phyloP scores from a whole-genome alignment of 805 yeast species.

The Candida gorgasii region DNA sequence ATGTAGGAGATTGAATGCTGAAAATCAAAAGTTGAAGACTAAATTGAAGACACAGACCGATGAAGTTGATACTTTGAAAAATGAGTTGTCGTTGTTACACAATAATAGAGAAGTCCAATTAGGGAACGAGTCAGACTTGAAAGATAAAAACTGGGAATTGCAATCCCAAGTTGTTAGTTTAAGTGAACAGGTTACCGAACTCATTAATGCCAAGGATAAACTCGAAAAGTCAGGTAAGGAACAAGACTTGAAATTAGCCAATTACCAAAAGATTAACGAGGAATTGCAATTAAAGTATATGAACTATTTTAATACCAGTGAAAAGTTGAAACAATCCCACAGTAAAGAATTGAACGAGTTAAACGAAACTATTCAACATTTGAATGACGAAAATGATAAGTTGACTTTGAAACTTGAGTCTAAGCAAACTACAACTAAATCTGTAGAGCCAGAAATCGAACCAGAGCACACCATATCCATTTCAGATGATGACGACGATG shows the following conservation, averaged over 20 bases:
- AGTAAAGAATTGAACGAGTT: constrained; percentile 48
- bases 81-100: constrained; percentile 34
- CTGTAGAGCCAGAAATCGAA: not conserved
- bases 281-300: constrained; percentile 41
- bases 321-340: constrained; percentile 34
- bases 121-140: constrained; percentile 48
- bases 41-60: constrained; percentile 44
- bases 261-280: constrained; percentile 51
- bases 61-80: constrained; percentile 41
- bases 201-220: constrained; percentile 42
- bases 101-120: constrained; percentile 35
- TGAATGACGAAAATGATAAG: constrained; percentile 70
- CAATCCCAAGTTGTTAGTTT: constrained; percentile 52
- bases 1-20: constrained; percentile 70
- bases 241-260: constrained; percentile 26
- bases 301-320: constrained; percentile 40
- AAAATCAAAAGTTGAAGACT: constrained; percentile 49
- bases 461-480: not conserved
- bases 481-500: constrained; percentile 7
- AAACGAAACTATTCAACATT: constrained; percentile 52
- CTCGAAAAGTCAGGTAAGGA: constrained; percentile 34
- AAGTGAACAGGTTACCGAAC: constrained; percentile 43
- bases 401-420: constrained; percentile 41
- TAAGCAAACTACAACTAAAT: not conserved
- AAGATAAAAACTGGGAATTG: constrained; percentile 66